phyloP scores from a whole-genome alignment of 2,329 filamentous ascomycete genomes.

The Sclerotinia glacialis region DNA sequence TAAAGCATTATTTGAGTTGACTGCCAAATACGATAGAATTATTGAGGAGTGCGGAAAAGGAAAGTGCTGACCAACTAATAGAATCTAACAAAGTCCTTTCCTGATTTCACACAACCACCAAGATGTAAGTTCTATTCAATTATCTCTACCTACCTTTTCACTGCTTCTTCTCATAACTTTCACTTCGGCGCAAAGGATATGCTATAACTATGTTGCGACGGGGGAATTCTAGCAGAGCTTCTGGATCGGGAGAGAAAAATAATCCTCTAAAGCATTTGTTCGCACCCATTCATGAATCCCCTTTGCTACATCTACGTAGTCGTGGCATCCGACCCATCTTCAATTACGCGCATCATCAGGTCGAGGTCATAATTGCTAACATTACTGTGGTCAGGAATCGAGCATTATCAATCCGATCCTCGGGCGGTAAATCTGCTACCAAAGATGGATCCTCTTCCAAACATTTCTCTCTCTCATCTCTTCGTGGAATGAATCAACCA shows the following conservation, averaged over 20 bases:
- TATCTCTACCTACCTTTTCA: neutral
- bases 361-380: slow-evolving; percentile 11
- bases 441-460: slow-evolving; percentile 43
- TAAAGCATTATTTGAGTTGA: neutral
- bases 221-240: slow-evolving; percentile 12
- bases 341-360: neutral
- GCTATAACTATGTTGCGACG: slow-evolving; percentile 6
- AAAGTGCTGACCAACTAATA: slow-evolving; percentile 10
- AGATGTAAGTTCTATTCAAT: slow-evolving; percentile 12
- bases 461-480: slow-evolving; percentile 81
- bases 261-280: slow-evolving; percentile 20
- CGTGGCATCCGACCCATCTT: neutral
- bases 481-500: slow-evolving; percentile 80
- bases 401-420: slow-evolving; percentile 68
- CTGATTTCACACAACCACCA: neutral
- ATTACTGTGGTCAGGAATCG: slow-evolving; percentile 57
- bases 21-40: neutral
- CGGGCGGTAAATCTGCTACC: slow-evolving; percentile 40
- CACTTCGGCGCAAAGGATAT: neutral
- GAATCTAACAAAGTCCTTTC: neutral
- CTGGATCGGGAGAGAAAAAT: slow-evolving; percentile 15
- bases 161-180: neutral
- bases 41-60: neutral
- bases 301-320: neutral
- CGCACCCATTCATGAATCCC: neutral